Evolutionary conservation across 2,329 filamentous ascomycete species (phyloP), one percentile per base, ranked within the genome.

Genomic region (Stagonosporopsis tanaceti): DNA sequence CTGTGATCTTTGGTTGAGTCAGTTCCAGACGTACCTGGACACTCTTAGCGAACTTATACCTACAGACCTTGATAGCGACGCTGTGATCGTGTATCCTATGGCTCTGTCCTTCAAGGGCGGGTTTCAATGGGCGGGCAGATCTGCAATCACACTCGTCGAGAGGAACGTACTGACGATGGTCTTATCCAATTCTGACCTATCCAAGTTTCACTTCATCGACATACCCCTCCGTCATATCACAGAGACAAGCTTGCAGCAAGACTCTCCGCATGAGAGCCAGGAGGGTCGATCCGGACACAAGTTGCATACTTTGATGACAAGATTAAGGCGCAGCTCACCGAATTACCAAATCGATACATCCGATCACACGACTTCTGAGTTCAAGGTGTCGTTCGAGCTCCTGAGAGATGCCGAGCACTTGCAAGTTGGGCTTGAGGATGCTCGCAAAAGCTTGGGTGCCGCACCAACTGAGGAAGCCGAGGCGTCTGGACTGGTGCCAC

Each of bases 11-110:
- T 77, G 74, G 75, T 69, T 72, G 59, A 11, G 42, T 6, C 38
- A 63, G 4, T 74, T 75, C 20, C 69, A 74, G 30, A 47, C 34
- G 3, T 75, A 69, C 34, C 53, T 76, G 20, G 69, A 76, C 27
- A 53, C 50, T 3, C 47, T 74, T 15, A 53, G 51, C n/a, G 50
- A 53, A 4, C 41, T 73, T 15, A 34, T 61, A 5, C 47, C 69
- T 1, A n/a, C 48, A n/a, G 59, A 60, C 15, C 24, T 54, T 2
- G 38, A 42, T 4, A 46, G 42, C 15, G 65, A 70, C 3, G 35
- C 64, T 3, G 50, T 47, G 12, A 60, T 71, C 7, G 45, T 70
- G 9, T 73, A 67, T 40, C 59, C 69, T 7, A 53, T 72, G 4
- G 63, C 62, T 2, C 30, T 75, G 4, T n/a, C 46, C 4, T 57